Conservation (phyloP, 2,329 filamentous ascomycete genomes). For the Microsporum audouinii region DNA sequence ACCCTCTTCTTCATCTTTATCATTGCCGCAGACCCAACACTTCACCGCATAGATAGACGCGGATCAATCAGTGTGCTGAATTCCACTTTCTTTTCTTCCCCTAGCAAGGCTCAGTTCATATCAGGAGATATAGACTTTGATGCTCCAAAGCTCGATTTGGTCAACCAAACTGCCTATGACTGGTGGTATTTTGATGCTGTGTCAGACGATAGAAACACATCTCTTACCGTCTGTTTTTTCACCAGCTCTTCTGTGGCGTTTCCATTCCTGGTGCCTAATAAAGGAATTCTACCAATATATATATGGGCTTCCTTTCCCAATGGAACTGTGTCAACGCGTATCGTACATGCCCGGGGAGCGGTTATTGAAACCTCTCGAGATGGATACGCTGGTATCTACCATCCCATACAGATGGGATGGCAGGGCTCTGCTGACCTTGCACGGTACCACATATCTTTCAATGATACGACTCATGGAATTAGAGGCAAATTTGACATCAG, state of each 20-base stretch:
- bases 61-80: constrained; percentile 1
- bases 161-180: constrained; percentile 25
- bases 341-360: constrained; percentile 8
- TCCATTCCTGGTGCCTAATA: constrained; percentile 21
- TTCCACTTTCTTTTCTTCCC: constrained; percentile 4
- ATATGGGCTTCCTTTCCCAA: constrained; percentile 21
- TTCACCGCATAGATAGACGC: neutral
- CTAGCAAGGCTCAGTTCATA: constrained; percentile 9
- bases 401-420: constrained; percentile 12
- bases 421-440: constrained; percentile 12
- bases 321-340: constrained; percentile 9
- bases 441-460: constrained; percentile 10
- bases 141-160: constrained; percentile 18
- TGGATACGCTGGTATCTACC: constrained; percentile 11
- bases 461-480: constrained; percentile 10
- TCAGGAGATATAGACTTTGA: constrained; percentile 14
- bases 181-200: constrained; percentile 36
- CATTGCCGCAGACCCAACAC: neutral
- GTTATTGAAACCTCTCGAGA: constrained; percentile 8
- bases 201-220: constrained; percentile 18
- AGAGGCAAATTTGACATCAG: constrained; percentile 12
- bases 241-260: constrained; percentile 25
- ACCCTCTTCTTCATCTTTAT: neutral
- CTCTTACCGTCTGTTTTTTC: constrained; percentile 26
- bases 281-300: constrained; percentile 18